These are phyloP conservation scores for Aspergillus floridensis DNA, from an alignment of 2,329 filamentous ascomycete genomes.

Conservation along the genomic window DNA sequence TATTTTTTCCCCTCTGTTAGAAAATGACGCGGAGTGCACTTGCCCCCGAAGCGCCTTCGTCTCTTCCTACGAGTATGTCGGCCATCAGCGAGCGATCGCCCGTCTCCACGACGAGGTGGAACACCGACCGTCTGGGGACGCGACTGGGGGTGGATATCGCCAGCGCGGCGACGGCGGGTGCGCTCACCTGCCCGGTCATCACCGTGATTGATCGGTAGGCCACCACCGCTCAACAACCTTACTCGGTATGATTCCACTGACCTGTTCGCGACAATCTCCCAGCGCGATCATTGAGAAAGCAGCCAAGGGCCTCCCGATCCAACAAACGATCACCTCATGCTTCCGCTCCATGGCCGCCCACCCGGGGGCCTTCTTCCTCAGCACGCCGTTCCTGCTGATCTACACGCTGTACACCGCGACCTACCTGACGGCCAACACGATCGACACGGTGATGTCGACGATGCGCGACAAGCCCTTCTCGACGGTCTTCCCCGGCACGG, in stretches of 20 bases:
- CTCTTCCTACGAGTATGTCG: conserved; percentile 17
- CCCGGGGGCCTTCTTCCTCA: conserved; percentile 45
- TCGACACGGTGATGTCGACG: conserved; percentile 78
- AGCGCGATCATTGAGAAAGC: conserved; percentile 53
- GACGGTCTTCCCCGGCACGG: conserved; percentile 66
- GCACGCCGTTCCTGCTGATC: conserved; percentile 50
- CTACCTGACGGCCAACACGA: conserved; percentile 81
- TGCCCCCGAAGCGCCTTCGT: conserved; percentile 22
- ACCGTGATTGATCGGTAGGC: conserved; percentile 78
- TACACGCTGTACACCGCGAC: conserved; percentile 76
- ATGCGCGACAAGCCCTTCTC: conserved; percentile 55
- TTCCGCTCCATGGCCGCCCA: conserved; percentile 40
- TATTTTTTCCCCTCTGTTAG: conserved; percentile 4
- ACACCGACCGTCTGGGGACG: conserved; percentile 68
- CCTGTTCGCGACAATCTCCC: neutral
- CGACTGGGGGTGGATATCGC: conserved; percentile 67
- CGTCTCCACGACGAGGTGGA: conserved; percentile 54
- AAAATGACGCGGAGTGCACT: conserved; percentile 33
- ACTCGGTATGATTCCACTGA: neutral
- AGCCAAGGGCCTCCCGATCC: conserved; percentile 44
- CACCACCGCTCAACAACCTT: too few relatives aligned
- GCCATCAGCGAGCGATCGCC: conserved; percentile 21
- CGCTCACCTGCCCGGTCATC: conserved; percentile 77
- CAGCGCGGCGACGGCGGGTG: conserved; percentile 69
- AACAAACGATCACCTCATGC: conserved; percentile 40